phyloP scores from a whole-genome alignment of 495 filamentous ascomycete genomes.

The Tetracladium setigerum region DNA sequence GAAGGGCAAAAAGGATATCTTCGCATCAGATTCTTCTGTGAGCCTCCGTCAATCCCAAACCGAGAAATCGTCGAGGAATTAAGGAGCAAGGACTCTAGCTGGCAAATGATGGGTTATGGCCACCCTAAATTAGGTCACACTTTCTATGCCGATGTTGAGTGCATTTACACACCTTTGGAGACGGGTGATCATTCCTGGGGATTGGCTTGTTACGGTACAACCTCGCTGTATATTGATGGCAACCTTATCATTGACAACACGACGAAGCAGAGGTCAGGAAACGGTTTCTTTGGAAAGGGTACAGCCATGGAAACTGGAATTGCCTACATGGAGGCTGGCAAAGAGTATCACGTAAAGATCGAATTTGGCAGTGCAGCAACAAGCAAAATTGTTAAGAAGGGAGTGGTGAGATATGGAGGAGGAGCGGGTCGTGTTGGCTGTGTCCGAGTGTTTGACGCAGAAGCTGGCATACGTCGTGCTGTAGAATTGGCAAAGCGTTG shows the following conservation, averaged over 20 bases:
- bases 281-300: conserved; percentile 49
- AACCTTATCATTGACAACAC: conserved; percentile 59
- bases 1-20: neutral
- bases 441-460: conserved; percentile 42
- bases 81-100: conserved; percentile 40
- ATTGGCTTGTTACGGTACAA: conserved; percentile 57
- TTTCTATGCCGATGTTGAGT: conserved; percentile 55
- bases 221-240: conserved; percentile 54
- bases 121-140: conserved; percentile 45
- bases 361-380: conserved; percentile 58
- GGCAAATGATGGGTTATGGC: conserved; percentile 54
- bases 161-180: conserved; percentile 46
- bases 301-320: conserved; percentile 50
- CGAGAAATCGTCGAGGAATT: conserved; percentile 45
- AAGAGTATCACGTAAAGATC: conserved; percentile 49
- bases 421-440: conserved; percentile 57
- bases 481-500: conserved; percentile 49
- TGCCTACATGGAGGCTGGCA: conserved; percentile 45
- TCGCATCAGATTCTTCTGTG: conserved; percentile 22
- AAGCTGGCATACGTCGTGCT: conserved; percentile 50
- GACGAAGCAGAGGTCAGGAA: conserved; percentile 48
- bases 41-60: conserved; percentile 48
- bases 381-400: conserved; percentile 43
- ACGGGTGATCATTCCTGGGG: conserved; percentile 42
- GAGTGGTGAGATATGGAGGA: conserved; percentile 42